Evolutionary conservation across 2,329 filamentous ascomycete species (phyloP).

Genomic region (Fusarium torulosum): DNA sequence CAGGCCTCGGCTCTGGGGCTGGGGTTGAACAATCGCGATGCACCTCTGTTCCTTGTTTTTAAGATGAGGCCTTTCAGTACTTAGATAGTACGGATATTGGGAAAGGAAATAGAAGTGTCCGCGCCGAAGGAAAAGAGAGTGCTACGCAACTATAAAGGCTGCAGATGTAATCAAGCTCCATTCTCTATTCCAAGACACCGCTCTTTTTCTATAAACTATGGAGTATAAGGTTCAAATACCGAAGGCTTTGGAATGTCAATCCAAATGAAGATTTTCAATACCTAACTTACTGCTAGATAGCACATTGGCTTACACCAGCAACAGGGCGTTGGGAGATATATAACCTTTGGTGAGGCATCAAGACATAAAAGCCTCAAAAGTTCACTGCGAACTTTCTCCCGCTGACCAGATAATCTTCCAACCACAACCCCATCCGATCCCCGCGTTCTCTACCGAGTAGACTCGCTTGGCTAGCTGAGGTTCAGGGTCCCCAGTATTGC

Average conservation of each 20-base stretch:
- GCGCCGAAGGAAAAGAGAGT: neutral
- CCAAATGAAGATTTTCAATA: neutral
- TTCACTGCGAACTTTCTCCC: neutral
- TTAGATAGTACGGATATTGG: neutral
- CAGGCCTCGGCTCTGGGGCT: conserved; percentile 19
- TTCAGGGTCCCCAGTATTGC: conserved; percentile 10
- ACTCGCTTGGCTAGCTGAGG: conserved; percentile 4
- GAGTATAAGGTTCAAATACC: conserved; percentile 3
- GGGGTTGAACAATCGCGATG: neutral
- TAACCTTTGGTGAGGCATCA: neutral
- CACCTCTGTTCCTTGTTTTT: conserved; percentile 19
- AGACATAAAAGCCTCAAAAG: neutral
- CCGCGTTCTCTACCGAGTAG: conserved; percentile 2
- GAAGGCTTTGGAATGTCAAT: neutral
- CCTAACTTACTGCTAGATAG: neutral
- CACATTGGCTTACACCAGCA: neutral
- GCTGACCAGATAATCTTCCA: neutral
- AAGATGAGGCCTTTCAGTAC: neutral
- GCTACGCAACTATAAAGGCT: neutral
- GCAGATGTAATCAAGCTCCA: conserved; percentile 8
- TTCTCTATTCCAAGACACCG: conserved; percentile 31
- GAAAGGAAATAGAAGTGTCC: neutral
- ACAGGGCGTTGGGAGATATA: conserved; percentile 1
- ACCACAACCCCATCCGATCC: neutral
- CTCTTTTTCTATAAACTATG: conserved; percentile 7